Evolutionary conservation across 805 yeast genomes (phyloP).

Genomic region (Sugiyamaella floridensis): DNA sequence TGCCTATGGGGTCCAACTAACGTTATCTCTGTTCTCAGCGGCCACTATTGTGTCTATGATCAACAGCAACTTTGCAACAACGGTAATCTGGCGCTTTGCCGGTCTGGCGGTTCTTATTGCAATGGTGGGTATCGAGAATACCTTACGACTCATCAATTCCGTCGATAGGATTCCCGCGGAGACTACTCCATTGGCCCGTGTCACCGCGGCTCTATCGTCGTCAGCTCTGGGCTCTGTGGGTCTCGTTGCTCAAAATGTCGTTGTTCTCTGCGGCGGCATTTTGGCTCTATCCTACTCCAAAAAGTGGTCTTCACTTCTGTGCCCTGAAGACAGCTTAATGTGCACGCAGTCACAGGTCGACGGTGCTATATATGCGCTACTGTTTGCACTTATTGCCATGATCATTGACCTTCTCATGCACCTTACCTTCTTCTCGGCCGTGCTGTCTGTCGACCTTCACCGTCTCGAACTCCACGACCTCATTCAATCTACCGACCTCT

Average conservation of each 20-base stretch:
- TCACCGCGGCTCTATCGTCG: constrained; percentile 34
- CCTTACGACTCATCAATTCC: constrained; percentile 39
- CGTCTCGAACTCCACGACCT: constrained; percentile 56
- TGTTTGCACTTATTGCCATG: constrained; percentile 44
- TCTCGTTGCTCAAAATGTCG: constrained; percentile 23
- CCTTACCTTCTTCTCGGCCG: constrained; percentile 56
- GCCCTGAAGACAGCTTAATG: not conserved
- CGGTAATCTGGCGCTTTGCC: constrained; percentile 33
- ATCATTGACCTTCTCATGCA: constrained; percentile 55
- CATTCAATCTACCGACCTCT: not conserved
- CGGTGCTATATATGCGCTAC: constrained; percentile 25
- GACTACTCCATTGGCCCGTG: constrained; percentile 34
- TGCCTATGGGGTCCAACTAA: constrained; percentile 39
- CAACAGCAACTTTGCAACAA: constrained; percentile 27
- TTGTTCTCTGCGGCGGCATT: not conserved
- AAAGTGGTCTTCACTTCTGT: constrained; percentile 4
- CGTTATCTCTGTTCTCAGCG: constrained; percentile 37
- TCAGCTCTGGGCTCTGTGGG: constrained; percentile 36
- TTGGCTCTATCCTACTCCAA: constrained; percentile 3
- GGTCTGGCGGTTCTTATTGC: constrained; percentile 38
- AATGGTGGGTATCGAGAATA: constrained; percentile 42
- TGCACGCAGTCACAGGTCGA: not conserved
- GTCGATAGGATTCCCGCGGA: constrained; percentile 39
- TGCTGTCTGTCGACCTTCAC: constrained; percentile 59
- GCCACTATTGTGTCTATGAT: constrained; percentile 38